phyloP scores from a whole-genome alignment of 2,329 filamentous ascomycete species.

The Pseudogymnoascus sp. region DNA sequence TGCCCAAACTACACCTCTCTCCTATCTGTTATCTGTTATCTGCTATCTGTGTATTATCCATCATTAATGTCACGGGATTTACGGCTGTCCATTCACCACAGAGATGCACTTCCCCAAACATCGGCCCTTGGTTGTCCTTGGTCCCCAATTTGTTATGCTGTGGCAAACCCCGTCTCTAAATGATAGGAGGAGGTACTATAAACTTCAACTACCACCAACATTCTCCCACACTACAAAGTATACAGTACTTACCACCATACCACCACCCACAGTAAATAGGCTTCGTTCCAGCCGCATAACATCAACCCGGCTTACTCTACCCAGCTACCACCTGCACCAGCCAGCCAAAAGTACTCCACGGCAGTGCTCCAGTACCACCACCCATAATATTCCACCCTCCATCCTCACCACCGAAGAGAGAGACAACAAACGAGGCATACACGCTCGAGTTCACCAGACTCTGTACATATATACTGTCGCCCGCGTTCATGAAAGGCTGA shows the following conservation, averaged over 20 bases:
- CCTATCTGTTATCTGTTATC: no score
- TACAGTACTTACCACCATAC: background rate
- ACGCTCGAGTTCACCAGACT: background rate
- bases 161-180: background rate
- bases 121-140: background rate
- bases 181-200: background rate
- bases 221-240: background rate
- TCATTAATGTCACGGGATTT: background rate
- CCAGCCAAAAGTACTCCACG: background rate
- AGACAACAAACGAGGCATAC: background rate
- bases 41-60: background rate
- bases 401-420: background rate
- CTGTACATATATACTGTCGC: background rate
- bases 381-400: constrained; percentile 1
- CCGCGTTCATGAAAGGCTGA: background rate
- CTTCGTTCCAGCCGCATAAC: background rate
- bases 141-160: background rate
- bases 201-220: background rate
- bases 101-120: background rate
- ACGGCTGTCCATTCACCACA: background rate
- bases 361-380: background rate
- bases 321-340: background rate
- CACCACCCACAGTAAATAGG: background rate
- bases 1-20: background rate
- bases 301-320: background rate